Base-by-base conservation (phyloP, 192 early-diverging fungal species). In the Backusella luteola region DNA sequence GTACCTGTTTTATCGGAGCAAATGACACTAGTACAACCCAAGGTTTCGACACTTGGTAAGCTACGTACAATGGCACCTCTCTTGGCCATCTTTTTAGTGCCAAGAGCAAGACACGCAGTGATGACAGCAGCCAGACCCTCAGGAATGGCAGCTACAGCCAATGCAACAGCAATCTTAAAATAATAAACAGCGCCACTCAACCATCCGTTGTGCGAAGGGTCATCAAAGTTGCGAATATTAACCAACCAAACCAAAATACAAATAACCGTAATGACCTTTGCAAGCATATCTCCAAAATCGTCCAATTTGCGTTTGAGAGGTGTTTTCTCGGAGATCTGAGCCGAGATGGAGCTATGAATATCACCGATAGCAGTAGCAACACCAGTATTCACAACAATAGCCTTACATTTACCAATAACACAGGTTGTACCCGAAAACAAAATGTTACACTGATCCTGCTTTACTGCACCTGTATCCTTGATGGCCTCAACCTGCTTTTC, bases 1-100 rank as follows among this genome's bases (percentile, higher is more conserved):
- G 98, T 99, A 68, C 98, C 98, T 19, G 98, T 99, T 88, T 99
- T 99, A 89, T 99, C 98, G 9, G 96, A 97, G 85, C 98, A 99
- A 80, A 99, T 98, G 67, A 99, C 94, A 80, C 91, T 93, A 34
- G 97, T 98, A 84, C 97, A 96, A 9, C 98, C 98, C 42, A 99
- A 88, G 1, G 98, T 99, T 87, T 99, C 98, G 66, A 99, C 97
- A 44, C 89, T 90, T 34, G 93, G 94, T 68, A 99, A 83, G 68
- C 92, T 92, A 26, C 98, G 90, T 34, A 99, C 98, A 84, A 99
- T 98, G 26, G 98, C 98, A 73, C 95, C 92, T 86, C 94, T 91
- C 53, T 91, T 89, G 71, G 98, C 97, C 98, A 99, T 99, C 83
- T 94, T 96, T 77, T 95, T 94, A 52, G 97, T 98, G 66, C 98